These are phyloP conservation scores for Corallochytrium limacisporum DNA, from an alignment of 78 protist species.

Conservation along the genomic window DNA sequence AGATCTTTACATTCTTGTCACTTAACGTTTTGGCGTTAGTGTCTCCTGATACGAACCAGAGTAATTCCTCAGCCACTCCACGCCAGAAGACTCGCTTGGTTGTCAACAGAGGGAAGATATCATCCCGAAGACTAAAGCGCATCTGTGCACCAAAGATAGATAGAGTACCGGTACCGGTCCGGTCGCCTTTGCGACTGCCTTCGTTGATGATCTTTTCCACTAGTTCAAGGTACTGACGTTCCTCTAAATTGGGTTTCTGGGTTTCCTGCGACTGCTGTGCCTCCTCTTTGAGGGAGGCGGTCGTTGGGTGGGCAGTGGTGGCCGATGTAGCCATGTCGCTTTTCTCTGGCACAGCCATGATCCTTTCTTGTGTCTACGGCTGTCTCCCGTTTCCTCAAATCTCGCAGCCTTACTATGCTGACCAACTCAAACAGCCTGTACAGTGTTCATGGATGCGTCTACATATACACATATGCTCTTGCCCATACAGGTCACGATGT, in stretches of 20 bases:
- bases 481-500: no score
- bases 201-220: slow-evolving; percentile 26
- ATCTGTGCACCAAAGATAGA: slow-evolving; percentile 37
- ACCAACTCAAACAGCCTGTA: no score
- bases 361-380: no score
- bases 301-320: no score
- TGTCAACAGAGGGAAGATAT: slow-evolving; percentile 69
- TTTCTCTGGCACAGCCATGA: no score
- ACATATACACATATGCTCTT: no score
- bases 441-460: no score
- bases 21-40: slow-evolving; percentile 42
- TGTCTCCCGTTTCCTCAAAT: no score
- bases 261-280: no score
- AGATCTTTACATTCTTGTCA: slow-evolving; percentile 55
- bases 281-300: no score
- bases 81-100: slow-evolving; percentile 80
- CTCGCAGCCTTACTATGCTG: no score
- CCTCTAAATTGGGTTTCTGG: slow-evolving; percentile 25
- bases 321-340: no score
- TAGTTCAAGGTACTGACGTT: slow-evolving; percentile 62
- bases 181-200: slow-evolving; percentile 47
- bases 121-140: slow-evolving; percentile 50
- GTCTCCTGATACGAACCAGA: slow-evolving; percentile 71
- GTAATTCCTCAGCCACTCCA: slow-evolving; percentile 78
- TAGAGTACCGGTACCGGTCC: slow-evolving; percentile 74